These are phyloP conservation scores for Phytophthora megakarya DNA, from an alignment of 352 stramenopile species.

Conservation along the genomic window DNA sequence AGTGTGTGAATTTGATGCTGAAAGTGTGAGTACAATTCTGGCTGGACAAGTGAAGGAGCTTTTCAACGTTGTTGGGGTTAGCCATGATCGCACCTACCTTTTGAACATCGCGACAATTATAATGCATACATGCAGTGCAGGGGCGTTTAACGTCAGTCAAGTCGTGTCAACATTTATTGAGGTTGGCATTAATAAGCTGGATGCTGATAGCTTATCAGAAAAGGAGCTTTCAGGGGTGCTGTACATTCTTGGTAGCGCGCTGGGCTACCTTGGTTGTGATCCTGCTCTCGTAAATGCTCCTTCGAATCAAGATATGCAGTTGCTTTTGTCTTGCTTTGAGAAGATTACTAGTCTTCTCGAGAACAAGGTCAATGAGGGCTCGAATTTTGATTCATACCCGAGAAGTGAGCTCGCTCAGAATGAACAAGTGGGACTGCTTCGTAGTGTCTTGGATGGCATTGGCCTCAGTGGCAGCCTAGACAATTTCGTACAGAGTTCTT, in stretches of 20 bases:
- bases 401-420: slow-evolving; percentile 51
- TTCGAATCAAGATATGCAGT: slow-evolving; percentile 26
- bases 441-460: slow-evolving; percentile 50
- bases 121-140: slow-evolving; percentile 21
- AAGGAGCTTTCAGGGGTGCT: slow-evolving; percentile 25
- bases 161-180: slow-evolving; percentile 32
- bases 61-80: slow-evolving; percentile 26
- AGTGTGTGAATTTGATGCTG: slow-evolving; percentile 35
- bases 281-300: neutral
- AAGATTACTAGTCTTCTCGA: slow-evolving; percentile 37
- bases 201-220: slow-evolving; percentile 4
- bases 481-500: slow-evolving; percentile 28
- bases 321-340: slow-evolving; percentile 35
- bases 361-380: slow-evolving; percentile 33
- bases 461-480: slow-evolving; percentile 40
- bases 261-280: slow-evolving; percentile 32
- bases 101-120: slow-evolving; percentile 48
- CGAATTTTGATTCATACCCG: slow-evolving; percentile 41
- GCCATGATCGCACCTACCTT: slow-evolving; percentile 40
- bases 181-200: slow-evolving; percentile 25
- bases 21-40: slow-evolving; percentile 37
- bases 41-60: slow-evolving; percentile 27
- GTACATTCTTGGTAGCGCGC: slow-evolving; percentile 48
- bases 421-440: slow-evolving; percentile 40
- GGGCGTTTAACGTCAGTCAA: slow-evolving; percentile 20